These are phyloP conservation scores for Aspergillus unguis DNA, from an alignment of 2,329 filamentous ascomycete species.

Conservation along the genomic window DNA sequence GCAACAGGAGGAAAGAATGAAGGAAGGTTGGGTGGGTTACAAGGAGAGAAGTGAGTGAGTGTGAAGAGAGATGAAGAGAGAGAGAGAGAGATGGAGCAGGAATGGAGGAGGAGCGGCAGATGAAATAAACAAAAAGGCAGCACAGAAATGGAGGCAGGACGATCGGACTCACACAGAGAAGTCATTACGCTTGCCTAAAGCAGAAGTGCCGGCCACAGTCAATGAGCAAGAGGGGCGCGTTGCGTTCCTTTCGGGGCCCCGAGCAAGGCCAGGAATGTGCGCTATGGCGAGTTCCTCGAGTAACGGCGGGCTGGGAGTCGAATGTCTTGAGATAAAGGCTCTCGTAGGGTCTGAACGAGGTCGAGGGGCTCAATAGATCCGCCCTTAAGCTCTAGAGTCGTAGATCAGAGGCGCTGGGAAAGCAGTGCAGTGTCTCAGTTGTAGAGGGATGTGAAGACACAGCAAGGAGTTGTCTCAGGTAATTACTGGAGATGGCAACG, in stretches of 20 bases:
- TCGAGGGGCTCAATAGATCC: slow-evolving; percentile 15
- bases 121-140: slow-evolving; percentile 41
- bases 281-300: slow-evolving; percentile 34
- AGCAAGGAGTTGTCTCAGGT: slow-evolving; percentile 19
- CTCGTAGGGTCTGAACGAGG: slow-evolving; percentile 7
- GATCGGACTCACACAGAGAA: slow-evolving; percentile 39
- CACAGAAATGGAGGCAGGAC: slow-evolving; percentile 29
- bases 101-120: slow-evolving; percentile 34
- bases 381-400: slow-evolving; percentile 17
- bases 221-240: slow-evolving; percentile 29
- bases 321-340: slow-evolving; percentile 20
- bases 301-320: slow-evolving; percentile 25
- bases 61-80: slow-evolving; percentile 20
- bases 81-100: slow-evolving; percentile 27
- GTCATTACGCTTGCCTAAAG: slow-evolving; percentile 34
- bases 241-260: slow-evolving; percentile 34
- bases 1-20: slow-evolving; percentile 17
- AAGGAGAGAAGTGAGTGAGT: slow-evolving; percentile 17
- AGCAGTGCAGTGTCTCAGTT: slow-evolving; percentile 18
- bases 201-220: slow-evolving; percentile 12
- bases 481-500: slow-evolving; percentile 1
- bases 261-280: slow-evolving; percentile 44
- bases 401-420: slow-evolving; percentile 3
- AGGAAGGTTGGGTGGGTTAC: slow-evolving; percentile 5
- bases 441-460: slow-evolving; percentile 16